These are phyloP conservation scores for Lyophyllum semitale DNA, from an alignment of 768 basidiomycete species.

Conservation along the genomic window DNA sequence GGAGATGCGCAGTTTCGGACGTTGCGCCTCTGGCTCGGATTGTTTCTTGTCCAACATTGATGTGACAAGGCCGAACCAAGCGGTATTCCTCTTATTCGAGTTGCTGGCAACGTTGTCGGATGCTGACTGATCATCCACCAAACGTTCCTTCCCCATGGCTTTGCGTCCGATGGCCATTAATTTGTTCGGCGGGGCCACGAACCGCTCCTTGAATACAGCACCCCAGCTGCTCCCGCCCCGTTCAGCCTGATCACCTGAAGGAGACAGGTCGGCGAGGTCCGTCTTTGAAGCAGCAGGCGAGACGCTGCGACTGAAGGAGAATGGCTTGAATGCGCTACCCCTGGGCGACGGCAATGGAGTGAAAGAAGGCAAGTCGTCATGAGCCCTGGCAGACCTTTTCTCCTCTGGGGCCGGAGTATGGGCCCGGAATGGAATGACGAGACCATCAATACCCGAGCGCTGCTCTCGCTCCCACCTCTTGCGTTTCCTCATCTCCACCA, in stretches of 20 bases:
- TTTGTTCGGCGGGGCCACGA: constrained; percentile 33
- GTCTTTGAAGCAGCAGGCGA: constrained; percentile 32
- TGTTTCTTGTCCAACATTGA: constrained; percentile 23
- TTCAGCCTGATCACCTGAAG: constrained; percentile 16
- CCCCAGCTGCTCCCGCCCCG: constrained; percentile 16
- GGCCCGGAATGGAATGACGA: constrained; percentile 37
- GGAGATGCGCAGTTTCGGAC: constrained; percentile 44
- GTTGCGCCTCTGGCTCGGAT: constrained; percentile 12
- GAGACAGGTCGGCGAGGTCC: constrained; percentile 50
- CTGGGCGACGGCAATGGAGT: constrained; percentile 51
- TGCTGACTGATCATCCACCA: constrained; percentile 29
- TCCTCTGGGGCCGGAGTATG: constrained; percentile 15
- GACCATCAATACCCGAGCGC: constrained; percentile 46
- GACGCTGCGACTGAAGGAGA: constrained; percentile 28
- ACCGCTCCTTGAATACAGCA: constrained; percentile 10
- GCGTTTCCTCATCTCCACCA: constrained; percentile 47
- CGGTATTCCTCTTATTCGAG: constrained; percentile 16
- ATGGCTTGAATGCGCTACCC: constrained; percentile 34
- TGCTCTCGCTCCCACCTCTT: constrained; percentile 55
- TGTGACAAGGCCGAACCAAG: constrained; percentile 31
- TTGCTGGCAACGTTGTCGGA: constrained; percentile 12
- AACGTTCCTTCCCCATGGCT: constrained; percentile 33
- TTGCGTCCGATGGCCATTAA: constrained; percentile 48
- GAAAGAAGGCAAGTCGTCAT: constrained; percentile 43
- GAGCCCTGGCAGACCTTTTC: constrained; percentile 13